Evolutionary conservation across 2,329 filamentous ascomycete genomes (phyloP), one percentile per base, ranked within the genome.

Genomic region (Colletotrichum lini): DNA sequence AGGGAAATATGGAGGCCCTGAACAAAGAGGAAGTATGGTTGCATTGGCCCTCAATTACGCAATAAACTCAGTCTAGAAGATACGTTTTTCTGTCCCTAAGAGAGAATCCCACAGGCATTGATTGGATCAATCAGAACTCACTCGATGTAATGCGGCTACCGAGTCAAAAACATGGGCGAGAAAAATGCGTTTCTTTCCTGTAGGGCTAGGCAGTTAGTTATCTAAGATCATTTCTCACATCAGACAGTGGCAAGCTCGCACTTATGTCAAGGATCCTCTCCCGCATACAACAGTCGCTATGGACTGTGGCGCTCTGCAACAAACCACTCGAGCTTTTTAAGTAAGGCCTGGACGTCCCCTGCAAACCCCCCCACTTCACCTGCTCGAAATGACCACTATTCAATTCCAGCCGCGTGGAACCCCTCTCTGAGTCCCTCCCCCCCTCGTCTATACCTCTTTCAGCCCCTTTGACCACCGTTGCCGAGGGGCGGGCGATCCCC

Each of bases 401-500:
- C 30, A 16, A 67, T 69, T 66, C 69, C 53, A 53, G 58, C 58
- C 65, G 58, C 35, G 65, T 71, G 68, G 68, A 56, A 68, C 68
- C 65, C 58, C 65, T 44, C 45, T 64, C 52, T 35, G 8, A 9
- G 8, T 3, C 35, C 35, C 9, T 30, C 6, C 26, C 26, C 61
- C 47, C 62, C 65, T 60, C 54, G 65, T 65, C 35, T 38, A 30
- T 30, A 30, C 26, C n/a, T 47, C 58, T 49, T 35, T 69, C 59
- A 60, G 69, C 69, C 69, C 65, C 69, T 52, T 63, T 63, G 47
- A 57, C 57, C 57, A 57, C 56, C 66, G 42, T 70, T 49, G 30
- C 58, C 58, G 68, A 71, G 52, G 65, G 50, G 65, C 45, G 65
- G 50, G 65, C 45, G 69, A 59, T 72, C 59, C 65, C 69, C 69